Conservation (phyloP, 192 early-diverging fungal genomes). For the Mortierella claussenii region DNA sequence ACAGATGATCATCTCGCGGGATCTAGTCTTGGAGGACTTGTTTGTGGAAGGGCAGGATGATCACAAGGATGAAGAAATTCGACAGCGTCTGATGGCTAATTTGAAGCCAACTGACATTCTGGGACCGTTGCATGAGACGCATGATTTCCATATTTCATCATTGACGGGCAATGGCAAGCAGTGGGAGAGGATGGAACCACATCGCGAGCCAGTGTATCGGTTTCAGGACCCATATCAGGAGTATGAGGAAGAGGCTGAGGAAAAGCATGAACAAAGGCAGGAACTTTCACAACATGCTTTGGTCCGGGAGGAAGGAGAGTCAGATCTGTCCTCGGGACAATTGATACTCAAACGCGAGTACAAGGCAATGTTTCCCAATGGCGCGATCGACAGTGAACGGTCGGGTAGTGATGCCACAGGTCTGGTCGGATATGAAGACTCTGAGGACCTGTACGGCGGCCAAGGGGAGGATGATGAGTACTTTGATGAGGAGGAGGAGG, state of each 20-base stretch:
- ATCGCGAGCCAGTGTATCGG: background rate
- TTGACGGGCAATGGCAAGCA: slow-evolving; percentile 16
- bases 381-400: slow-evolving; percentile 40
- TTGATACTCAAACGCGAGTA: slow-evolving; percentile 31
- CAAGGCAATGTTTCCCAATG: slow-evolving; percentile 40
- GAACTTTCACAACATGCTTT: background rate
- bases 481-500: slow-evolving; percentile 23
- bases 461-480: slow-evolving; percentile 29
- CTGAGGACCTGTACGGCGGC: slow-evolving; percentile 21
- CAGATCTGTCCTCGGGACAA: slow-evolving; percentile 16
- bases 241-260: background rate
- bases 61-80: slow-evolving; percentile 13
- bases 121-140: slow-evolving; percentile 39
- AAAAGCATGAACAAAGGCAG: background rate
- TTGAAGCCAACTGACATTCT: slow-evolving; percentile 46
- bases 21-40: slow-evolving; percentile 41
- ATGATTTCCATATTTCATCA: slow-evolving; percentile 36
- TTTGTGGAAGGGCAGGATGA: slow-evolving; percentile 40
- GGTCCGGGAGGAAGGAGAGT: slow-evolving; percentile 15
- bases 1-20: slow-evolving; percentile 26
- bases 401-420: slow-evolving; percentile 43
- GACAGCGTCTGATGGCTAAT: slow-evolving; percentile 32
- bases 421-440: slow-evolving; percentile 29
- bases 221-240: background rate
- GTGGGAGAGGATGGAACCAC: slow-evolving; percentile 13